Evolutionary conservation across 441 rosid species (phyloP), one percentile per base, ranked within the genome.

Genomic region (Erysimum cheiri): DNA sequence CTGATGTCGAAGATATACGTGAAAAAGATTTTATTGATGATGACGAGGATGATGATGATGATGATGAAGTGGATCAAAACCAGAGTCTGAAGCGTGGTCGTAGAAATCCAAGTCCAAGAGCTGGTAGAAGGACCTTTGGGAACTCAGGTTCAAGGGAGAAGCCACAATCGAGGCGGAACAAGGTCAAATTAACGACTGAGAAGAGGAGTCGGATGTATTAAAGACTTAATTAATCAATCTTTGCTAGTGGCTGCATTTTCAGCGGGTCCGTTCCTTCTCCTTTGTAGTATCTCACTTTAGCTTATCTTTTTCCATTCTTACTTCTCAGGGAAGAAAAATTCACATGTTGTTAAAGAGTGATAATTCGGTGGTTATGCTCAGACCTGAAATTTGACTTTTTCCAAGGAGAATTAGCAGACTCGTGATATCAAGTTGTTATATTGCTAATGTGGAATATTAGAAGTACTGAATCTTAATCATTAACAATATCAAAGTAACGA

Each of bases 1-100:
- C 72, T 57, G 80, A 73, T 14, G 62, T 58, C 1, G 82, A 80
- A 33, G 75, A 72, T 65, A 82, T 69, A 13, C 72, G 68, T 14
- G 63, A 71, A 37, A 67, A 44, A 54, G 75, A 55, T 53, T 22
- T 47, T 59, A 64, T 46, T 66, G 73, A 36, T 53, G 76, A 71
- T 0, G 78, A 70, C 0, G 88, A 61, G 19, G 78, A 48, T 29
- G 32, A 68, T 13, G 76, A 50, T 0, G 69, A 54, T 4, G 74
- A 73, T 14, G 68, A 67, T 3, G 49, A 66, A 28, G 82, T 74
- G 26, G 82, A 77, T 3, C 60, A 73, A 33, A 67, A 64, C 61
- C 75, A 53, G 60, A 61, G 41, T 33, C n/a, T 2, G 59, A 66
- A 64, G 37, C 72, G 78, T 68, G 73, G 81, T 77, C 46, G 31